These are phyloP conservation scores for Irpex lacteus DNA, from an alignment of 1,284 basidiomycete species.

Conservation along the genomic window DNA sequence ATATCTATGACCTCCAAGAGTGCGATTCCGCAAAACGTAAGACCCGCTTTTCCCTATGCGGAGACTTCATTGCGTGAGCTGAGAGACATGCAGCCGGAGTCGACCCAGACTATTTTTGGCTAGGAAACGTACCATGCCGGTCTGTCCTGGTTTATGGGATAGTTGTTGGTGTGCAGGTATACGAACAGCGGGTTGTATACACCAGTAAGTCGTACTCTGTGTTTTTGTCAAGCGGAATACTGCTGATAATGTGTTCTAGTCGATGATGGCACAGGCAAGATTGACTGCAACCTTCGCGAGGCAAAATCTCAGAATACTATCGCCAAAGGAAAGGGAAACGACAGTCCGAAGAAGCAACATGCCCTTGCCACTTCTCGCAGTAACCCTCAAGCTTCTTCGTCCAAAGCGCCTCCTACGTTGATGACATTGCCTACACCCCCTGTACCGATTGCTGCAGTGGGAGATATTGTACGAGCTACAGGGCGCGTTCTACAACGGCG, in stretches of 20 bases:
- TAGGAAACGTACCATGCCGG: conserved; percentile 69
- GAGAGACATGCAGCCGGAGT: conserved; percentile 13
- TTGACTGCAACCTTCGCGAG: conserved; percentile 50
- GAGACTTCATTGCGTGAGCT: background rate
- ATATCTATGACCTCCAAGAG: conserved; percentile 53
- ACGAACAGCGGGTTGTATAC: conserved; percentile 60
- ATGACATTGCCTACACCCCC: conserved; percentile 21
- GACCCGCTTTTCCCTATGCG: conserved; percentile 26
- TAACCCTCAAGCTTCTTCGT: background rate
- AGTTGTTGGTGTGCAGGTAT: conserved; percentile 57
- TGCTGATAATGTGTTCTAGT: conserved; percentile 37
- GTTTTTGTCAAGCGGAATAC: background rate
- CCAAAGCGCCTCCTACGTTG: background rate
- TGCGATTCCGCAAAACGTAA: conserved; percentile 27
- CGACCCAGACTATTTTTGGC: conserved; percentile 58
- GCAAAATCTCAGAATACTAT: background rate
- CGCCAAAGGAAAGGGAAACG: background rate
- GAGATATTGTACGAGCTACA: conserved; percentile 43
- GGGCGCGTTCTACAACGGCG: conserved; percentile 45
- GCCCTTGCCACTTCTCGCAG: background rate
- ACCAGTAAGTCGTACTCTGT: conserved; percentile 36
- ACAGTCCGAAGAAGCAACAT: conserved; percentile 1
- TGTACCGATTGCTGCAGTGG: conserved; percentile 43
- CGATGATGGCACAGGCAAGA: conserved; percentile 69
- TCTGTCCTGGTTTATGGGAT: conserved; percentile 58